Evolutionary conservation across 2,329 filamentous ascomycete species (phyloP).

Genomic region (Hypoxylon sp.): DNA sequence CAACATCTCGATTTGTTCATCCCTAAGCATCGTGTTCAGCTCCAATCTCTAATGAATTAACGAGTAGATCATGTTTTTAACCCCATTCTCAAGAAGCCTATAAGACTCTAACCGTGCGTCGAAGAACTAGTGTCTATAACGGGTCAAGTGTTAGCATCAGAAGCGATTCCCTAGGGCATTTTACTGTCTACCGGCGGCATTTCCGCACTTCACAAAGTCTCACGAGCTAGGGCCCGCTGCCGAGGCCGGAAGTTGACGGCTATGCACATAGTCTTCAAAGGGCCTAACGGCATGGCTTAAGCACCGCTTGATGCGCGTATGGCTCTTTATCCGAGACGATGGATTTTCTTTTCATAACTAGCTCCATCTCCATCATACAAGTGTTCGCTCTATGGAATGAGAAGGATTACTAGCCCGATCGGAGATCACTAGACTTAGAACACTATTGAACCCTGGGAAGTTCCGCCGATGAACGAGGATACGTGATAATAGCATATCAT

Average conservation of each 20-base stretch:
- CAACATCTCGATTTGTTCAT: neutral
- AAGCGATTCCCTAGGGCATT: neutral
- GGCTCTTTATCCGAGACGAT: constrained; percentile 15
- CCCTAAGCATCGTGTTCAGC: neutral
- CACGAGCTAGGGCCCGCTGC: constrained; percentile 7
- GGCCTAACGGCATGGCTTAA: constrained; percentile 8
- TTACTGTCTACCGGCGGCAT: neutral
- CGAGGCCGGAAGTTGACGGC: constrained; percentile 6
- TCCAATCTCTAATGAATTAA: neutral
- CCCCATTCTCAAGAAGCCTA: neutral
- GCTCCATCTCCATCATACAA: neutral
- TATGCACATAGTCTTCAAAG: neutral
- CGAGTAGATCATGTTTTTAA: neutral
- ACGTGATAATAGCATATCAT: constrained; percentile 1
- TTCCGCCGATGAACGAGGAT: constrained; percentile 15
- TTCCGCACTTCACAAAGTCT: constrained; percentile 14
- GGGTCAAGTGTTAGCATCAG: neutral
- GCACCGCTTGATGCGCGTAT: constrained; percentile 3
- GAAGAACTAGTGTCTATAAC: neutral
- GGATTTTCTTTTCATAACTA: constrained; percentile 5
- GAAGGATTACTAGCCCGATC: neutral
- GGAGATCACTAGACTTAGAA: neutral
- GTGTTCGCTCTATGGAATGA: neutral
- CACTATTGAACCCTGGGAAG: constrained; percentile 9
- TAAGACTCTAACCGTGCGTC: neutral